These are phyloP conservation scores for Exidia glandulosa DNA, from an alignment of 768 basidiomycete species.

Conservation along the genomic window DNA sequence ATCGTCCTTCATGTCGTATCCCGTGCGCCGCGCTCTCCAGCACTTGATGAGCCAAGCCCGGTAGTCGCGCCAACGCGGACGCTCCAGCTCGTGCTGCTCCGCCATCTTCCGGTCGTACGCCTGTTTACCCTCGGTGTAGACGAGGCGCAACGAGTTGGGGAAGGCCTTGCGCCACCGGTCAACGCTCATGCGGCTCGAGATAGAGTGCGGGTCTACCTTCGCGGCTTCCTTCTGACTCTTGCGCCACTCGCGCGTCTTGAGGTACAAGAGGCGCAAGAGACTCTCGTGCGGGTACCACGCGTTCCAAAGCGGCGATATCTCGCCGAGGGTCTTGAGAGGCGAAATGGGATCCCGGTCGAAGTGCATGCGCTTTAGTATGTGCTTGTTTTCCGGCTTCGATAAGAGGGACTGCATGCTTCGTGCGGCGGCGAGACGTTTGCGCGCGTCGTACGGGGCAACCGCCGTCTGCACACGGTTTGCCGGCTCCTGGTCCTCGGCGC, in stretches of 20 bases:
- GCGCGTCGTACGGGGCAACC: neutral
- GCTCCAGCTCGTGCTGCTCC: neutral
- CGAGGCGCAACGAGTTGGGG: neutral
- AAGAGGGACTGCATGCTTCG: neutral
- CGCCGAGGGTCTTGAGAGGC: constrained; percentile 48
- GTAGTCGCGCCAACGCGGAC: neutral
- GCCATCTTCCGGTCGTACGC: neutral
- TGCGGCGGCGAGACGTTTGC: neutral
- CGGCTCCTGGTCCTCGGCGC: constrained; percentile 24
- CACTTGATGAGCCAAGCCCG: neutral
- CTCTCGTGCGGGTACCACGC: constrained; percentile 50
- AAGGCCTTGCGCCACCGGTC: no score
- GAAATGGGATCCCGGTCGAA: constrained; percentile 38
- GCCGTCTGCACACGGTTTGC: constrained; percentile 25
- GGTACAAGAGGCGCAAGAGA: neutral
- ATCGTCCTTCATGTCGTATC: neutral
- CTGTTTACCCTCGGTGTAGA: neutral
- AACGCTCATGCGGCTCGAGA: no score
- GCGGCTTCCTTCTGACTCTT: no score
- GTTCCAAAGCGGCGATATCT: constrained; percentile 53
- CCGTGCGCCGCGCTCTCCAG: neutral
- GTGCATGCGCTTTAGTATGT: neutral
- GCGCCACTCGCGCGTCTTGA: neutral
- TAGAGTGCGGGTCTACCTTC: no score
- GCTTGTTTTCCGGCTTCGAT: neutral